A percentile compares a stretch with the other conserved stretches of the same genome.
Conservation (phyloP, 768 basidiomycete species). For the Pulveroboletus sp. region DNA sequence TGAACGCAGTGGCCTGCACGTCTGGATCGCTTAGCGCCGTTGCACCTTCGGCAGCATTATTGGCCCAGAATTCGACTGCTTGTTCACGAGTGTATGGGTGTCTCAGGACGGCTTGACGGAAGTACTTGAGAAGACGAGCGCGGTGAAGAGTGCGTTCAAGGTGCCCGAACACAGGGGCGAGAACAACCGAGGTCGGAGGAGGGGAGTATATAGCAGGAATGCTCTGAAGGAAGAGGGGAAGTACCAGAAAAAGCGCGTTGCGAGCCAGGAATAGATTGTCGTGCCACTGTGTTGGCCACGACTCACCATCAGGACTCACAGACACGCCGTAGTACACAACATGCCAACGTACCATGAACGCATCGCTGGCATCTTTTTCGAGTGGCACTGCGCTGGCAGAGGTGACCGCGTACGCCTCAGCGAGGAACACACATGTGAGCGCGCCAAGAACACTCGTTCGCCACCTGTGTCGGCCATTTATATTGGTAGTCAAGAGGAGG, state of each 20-base stretch:
- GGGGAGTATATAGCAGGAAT: constrained; percentile 33
- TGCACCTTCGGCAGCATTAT: constrained; percentile 48
- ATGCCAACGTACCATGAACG: constrained; percentile 36
- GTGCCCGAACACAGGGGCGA: constrained; percentile 22
- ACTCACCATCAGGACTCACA: neutral
- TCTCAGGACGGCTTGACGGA: constrained; percentile 55
- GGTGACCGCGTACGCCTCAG: constrained; percentile 51
- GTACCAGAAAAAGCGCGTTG: constrained; percentile 51
- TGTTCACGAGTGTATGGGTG: constrained; percentile 42
- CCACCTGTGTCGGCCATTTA: constrained; percentile 39
- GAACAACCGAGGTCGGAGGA: constrained; percentile 27
- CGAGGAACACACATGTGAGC: constrained; percentile 44
- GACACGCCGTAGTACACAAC: neutral
- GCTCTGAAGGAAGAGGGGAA: constrained; percentile 48
- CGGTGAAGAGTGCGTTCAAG: constrained; percentile 40
- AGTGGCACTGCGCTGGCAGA: constrained; percentile 46
- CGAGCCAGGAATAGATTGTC: constrained; percentile 52
- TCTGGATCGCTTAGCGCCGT: constrained; percentile 44
- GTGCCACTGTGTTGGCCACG: constrained; percentile 52
- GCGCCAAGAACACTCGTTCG: constrained; percentile 43
- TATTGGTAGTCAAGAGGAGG: constrained; percentile 38
- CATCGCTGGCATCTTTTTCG: constrained; percentile 33
- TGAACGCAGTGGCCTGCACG: constrained; percentile 44
- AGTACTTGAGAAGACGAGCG: constrained; percentile 52
- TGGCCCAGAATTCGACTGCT: constrained; percentile 53